These are phyloP conservation scores for Phytopythium litorale DNA, from an alignment of 352 stramenopile genomes.

Conservation along the genomic window DNA sequence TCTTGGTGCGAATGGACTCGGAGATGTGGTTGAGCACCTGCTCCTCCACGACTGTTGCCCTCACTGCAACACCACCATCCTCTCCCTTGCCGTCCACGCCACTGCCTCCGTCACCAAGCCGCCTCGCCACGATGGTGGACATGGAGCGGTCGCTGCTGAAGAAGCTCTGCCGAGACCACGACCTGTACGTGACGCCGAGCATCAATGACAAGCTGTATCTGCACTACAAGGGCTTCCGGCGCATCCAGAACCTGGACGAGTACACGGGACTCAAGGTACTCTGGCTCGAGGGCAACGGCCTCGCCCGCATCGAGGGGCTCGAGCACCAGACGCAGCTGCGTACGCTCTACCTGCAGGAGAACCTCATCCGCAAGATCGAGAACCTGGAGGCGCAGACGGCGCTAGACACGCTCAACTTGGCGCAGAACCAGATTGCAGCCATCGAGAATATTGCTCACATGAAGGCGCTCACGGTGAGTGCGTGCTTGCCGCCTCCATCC, in stretches of 20 bases:
- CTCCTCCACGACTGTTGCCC: background rate
- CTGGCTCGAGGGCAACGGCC: slow-evolving; percentile 93
- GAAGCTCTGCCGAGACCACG: slow-evolving; percentile 88
- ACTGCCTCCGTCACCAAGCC: background rate
- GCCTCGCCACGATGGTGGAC: slow-evolving; percentile 50
- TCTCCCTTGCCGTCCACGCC: background rate
- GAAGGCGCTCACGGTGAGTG: slow-evolving; percentile 53
- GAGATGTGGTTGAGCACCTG: too few species aligned
- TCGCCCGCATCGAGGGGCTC: slow-evolving; percentile 89
- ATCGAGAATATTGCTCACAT: slow-evolving; percentile 79
- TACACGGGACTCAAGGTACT: slow-evolving; percentile 93
- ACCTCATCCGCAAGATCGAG: slow-evolving; percentile 93
- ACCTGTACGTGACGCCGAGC: slow-evolving; percentile 88
- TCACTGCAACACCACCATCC: background rate
- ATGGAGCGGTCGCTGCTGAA: slow-evolving; percentile 88
- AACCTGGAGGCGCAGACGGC: slow-evolving; percentile 47
- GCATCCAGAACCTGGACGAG: slow-evolving; percentile 93
- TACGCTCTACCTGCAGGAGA: slow-evolving; percentile 94
- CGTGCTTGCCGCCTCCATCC: background rate
- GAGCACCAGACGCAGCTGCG: slow-evolving; percentile 82
- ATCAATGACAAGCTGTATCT: slow-evolving; percentile 97
- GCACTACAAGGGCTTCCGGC: slow-evolving; percentile 94
- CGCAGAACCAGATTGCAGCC: slow-evolving; percentile 73
- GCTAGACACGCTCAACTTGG: slow-evolving; percentile 80
- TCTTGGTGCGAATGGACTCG: too few species aligned